These are phyloP conservation scores for Paramecium biaurelia DNA, from an alignment of 73 alveolate species.

Conservation along the genomic window DNA sequence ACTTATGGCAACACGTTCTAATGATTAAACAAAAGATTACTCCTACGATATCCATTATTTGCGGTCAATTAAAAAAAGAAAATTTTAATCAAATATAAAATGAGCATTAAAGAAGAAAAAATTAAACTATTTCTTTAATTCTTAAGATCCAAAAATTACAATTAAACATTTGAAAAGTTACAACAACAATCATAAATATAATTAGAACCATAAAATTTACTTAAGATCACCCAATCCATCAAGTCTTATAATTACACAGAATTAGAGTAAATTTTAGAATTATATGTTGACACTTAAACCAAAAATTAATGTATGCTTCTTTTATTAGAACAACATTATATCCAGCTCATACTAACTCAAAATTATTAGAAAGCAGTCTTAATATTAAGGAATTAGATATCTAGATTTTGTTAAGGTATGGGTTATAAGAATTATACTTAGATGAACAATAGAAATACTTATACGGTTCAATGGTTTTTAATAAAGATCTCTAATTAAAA, in stretches of 20 bases:
- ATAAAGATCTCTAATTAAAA: not conserved
- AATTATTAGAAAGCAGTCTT: not conserved
- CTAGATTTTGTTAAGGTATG: not conserved
- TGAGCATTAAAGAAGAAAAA: not conserved
- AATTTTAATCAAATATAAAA: conserved; percentile 14
- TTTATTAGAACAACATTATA: not conserved
- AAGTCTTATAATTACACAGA: not conserved
- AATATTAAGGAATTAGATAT: not conserved
- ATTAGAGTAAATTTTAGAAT: not conserved
- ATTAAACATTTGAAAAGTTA: not conserved
- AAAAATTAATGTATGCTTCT: not conserved
- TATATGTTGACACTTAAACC: not conserved
- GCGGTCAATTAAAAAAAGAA: conserved; percentile 18
- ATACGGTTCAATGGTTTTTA: not conserved
- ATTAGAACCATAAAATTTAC: not conserved
- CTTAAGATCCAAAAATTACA: not conserved
- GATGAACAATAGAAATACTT: not conserved
- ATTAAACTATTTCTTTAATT: not conserved
- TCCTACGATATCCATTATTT: conserved; percentile 76
- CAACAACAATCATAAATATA: not conserved
- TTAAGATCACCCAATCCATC: not conserved
- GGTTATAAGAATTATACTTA: not conserved
- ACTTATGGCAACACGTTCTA: conserved; percentile 85
- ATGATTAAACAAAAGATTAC: not conserved
- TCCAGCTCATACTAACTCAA: not conserved